These are phyloP conservation scores for Phytophthora sansomeana DNA, from an alignment of 352 stramenopile species.

Conservation along the genomic window DNA sequence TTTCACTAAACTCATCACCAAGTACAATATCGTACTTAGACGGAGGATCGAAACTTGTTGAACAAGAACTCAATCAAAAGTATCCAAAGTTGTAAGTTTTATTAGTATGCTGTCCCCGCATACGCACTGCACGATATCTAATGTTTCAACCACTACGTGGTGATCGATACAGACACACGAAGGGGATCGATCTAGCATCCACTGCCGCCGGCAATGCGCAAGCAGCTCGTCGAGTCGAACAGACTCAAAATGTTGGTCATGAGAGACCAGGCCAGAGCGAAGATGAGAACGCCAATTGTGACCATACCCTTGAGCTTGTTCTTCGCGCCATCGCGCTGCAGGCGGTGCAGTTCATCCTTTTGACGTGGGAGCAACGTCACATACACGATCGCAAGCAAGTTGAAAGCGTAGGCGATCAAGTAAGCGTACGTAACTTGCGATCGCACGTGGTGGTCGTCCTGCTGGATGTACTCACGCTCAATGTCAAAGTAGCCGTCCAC, in stretches of 20 bases:
- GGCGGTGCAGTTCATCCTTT: constrained; percentile 55
- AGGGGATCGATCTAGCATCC: constrained; percentile 25
- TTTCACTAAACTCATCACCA: too few relatives aligned
- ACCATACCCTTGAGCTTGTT: constrained; percentile 42
- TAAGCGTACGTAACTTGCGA: constrained; percentile 65
- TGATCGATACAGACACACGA: background rate
- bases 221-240: constrained; percentile 58
- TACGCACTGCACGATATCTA: constrained; percentile 29
- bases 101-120: constrained; percentile 3
- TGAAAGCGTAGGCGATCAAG: constrained; percentile 65
- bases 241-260: constrained; percentile 75
- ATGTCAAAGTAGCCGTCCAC: constrained; percentile 68
- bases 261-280: constrained; percentile 59
- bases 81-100: constrained; percentile 15
- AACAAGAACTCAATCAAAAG: constrained; percentile 10
- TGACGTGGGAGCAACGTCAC: constrained; percentile 60
- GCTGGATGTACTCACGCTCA: constrained; percentile 47
- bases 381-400: constrained; percentile 55
- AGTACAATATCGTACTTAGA: too few relatives aligned
- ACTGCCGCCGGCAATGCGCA: constrained; percentile 56
- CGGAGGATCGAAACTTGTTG: too few relatives aligned
- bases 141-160: background rate
- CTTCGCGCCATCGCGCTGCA: constrained; percentile 51
- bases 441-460: constrained; percentile 53
- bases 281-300: constrained; percentile 48